Evolutionary conservation across 2,329 filamentous ascomycete species (phyloP).

Genomic region (Fonsecaea multimorphosa): DNA sequence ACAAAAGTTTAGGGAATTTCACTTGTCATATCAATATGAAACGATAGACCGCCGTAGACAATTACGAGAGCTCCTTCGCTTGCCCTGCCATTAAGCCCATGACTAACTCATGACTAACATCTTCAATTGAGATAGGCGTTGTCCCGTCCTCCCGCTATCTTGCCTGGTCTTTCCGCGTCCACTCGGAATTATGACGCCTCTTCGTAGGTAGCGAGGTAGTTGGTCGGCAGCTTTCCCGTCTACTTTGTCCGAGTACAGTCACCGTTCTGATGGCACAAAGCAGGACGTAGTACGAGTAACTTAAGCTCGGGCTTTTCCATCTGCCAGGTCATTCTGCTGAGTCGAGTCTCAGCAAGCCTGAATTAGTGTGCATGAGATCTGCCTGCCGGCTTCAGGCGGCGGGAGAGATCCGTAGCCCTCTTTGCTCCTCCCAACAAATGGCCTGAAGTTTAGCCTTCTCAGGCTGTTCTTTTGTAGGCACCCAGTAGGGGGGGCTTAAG

Average conservation of each 20-base stretch:
- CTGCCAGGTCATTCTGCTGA: not conserved
- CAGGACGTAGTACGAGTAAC: not conserved
- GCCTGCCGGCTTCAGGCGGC: constrained; percentile 13
- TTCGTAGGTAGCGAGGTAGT: too few relatives aligned
- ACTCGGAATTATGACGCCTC: not conserved
- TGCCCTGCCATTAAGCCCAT: not conserved
- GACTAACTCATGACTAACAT: constrained; percentile 14
- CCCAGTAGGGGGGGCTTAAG: not conserved
- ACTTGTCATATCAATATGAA: not conserved
- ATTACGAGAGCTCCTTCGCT: not conserved
- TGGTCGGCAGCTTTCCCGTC: not conserved
- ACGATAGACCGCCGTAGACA: not conserved
- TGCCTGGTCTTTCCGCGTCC: not conserved
- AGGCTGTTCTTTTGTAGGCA: constrained; percentile 17
- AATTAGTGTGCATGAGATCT: constrained; percentile 17
- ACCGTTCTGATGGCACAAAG: not conserved
- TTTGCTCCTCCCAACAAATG: constrained; percentile 2
- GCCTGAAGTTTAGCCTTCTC: constrained; percentile 17
- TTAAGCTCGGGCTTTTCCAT: not conserved
- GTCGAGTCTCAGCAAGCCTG: not conserved
- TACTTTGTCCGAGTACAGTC: not conserved
- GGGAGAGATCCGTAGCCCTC: constrained; percentile 17
- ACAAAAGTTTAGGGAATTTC: not conserved
- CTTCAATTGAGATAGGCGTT: not conserved
- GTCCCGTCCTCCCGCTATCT: constrained; percentile 1